Conservation (phyloP, 2,329 filamentous ascomycete genomes). For the Phialemoniopsis sp. region DNA sequence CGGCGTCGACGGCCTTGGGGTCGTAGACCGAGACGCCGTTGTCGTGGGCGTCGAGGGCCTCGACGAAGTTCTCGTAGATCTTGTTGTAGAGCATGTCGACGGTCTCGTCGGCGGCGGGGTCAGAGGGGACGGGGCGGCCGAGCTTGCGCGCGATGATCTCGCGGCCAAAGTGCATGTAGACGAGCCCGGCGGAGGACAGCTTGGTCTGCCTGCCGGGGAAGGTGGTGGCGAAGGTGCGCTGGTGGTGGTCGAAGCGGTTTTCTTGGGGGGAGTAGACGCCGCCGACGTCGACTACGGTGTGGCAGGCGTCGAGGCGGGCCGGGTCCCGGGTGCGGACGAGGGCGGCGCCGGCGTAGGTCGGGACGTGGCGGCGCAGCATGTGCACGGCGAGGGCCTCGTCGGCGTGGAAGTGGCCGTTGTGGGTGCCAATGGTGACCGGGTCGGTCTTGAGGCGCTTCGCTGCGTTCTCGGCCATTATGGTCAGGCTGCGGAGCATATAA, state of each 20-base stretch:
- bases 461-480: conserved; percentile 62
- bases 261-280: conserved; percentile 77
- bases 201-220: conserved; percentile 85
- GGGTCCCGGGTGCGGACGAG: conserved; percentile 89
- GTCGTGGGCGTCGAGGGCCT: conserved; percentile 96
- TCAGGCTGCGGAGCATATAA: conserved; percentile 37
- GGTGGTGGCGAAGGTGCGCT: conserved; percentile 80
- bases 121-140: conserved; percentile 22
- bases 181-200: conserved; percentile 87
- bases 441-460: conserved; percentile 82
- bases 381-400: conserved; percentile 96
- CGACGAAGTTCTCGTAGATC: conserved; percentile 88
- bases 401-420: conserved; percentile 98
- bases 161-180: conserved; percentile 93
- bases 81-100: conserved; percentile 78
- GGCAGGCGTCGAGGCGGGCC: conserved; percentile 70
- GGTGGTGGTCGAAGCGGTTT: conserved; percentile 94
- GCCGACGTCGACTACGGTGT: conserved; percentile 97
- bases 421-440: conserved; percentile 76
- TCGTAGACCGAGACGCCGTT: conserved; percentile 89
- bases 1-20: conserved; percentile 60
- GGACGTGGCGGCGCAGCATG: conserved; percentile 80
- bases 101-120: conserved; percentile 58
- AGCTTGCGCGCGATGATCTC: conserved; percentile 71
- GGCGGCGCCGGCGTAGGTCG: conserved; percentile 67